phyloP scores from a whole-genome alignment of 805 yeast species.

The Lipomyces kockii region DNA sequence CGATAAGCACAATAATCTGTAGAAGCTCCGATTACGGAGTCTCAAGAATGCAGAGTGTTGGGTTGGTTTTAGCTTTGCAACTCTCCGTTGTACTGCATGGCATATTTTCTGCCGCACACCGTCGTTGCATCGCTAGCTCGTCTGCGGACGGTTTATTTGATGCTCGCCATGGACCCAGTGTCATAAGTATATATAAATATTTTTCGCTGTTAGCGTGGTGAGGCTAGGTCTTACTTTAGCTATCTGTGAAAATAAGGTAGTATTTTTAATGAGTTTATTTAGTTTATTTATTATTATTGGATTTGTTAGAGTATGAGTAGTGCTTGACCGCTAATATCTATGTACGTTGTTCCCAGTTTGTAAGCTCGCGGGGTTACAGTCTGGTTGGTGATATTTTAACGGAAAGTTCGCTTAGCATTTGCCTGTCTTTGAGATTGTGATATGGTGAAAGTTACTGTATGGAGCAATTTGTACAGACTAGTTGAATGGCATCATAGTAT shows the following conservation, averaged over 20 bases:
- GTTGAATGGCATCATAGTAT: background rate
- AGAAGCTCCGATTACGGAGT: background rate
- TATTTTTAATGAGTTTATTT: background rate
- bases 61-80: background rate
- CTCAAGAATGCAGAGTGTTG: background rate
- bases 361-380: background rate
- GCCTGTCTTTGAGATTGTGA: background rate
- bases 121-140: background rate
- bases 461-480: background rate
- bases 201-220: background rate
- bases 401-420: background rate
- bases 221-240: background rate
- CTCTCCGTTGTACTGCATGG: background rate
- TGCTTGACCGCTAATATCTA: background rate
- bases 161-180: background rate
- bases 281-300: no score
- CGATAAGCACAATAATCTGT: background rate
- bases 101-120: background rate
- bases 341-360: background rate
- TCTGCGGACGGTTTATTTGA: background rate
- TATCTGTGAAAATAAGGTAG: background rate
- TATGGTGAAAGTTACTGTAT: background rate
- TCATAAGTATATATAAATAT: background rate
- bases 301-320: background rate
- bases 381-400: background rate